Conservation (phyloP, 2,329 filamentous ascomycete genomes). For the Arthrobotrys conoides region DNA sequence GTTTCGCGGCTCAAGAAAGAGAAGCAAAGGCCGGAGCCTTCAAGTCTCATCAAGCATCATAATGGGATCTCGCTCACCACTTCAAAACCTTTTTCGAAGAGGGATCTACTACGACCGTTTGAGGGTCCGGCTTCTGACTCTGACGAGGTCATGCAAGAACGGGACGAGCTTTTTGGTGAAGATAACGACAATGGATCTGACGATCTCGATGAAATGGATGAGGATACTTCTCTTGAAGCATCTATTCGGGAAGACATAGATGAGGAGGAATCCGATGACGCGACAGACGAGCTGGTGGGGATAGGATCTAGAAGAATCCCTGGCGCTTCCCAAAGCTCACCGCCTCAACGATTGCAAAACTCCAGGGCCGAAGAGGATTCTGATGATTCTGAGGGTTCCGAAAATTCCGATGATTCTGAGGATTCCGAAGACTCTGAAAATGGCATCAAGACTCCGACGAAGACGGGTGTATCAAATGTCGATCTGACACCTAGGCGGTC, state of each 20-base stretch:
- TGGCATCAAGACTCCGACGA: conserved; percentile 21
- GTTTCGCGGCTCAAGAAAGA: background rate
- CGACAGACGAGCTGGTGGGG: conserved; percentile 2
- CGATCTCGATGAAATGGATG: background rate
- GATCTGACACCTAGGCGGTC: conserved; percentile 46
- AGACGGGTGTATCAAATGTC: background rate
- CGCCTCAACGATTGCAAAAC: background rate
- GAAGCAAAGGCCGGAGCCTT: conserved; percentile 8
- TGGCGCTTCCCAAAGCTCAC: background rate
- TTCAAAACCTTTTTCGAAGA: conserved; percentile 31
- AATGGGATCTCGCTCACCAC: background rate
- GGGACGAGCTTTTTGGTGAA: conserved; percentile 8
- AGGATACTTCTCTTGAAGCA: background rate
- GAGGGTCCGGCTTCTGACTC: conserved; percentile 26
- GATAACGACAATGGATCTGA: background rate
- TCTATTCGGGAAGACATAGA: background rate
- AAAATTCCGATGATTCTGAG: conserved; percentile 16
- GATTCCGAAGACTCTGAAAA: background rate
- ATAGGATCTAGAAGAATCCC: conserved; percentile 12
- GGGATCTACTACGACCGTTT: conserved; percentile 11
- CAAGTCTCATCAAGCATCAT: conserved; percentile 1
- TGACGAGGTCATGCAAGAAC: background rate
- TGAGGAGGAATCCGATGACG: conserved; percentile 5
- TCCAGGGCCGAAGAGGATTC: conserved; percentile 14
- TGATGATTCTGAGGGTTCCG: background rate